Evolutionary conservation across 2,329 filamentous ascomycete genomes (phyloP).

Genomic region (Trichophyton simii): DNA sequence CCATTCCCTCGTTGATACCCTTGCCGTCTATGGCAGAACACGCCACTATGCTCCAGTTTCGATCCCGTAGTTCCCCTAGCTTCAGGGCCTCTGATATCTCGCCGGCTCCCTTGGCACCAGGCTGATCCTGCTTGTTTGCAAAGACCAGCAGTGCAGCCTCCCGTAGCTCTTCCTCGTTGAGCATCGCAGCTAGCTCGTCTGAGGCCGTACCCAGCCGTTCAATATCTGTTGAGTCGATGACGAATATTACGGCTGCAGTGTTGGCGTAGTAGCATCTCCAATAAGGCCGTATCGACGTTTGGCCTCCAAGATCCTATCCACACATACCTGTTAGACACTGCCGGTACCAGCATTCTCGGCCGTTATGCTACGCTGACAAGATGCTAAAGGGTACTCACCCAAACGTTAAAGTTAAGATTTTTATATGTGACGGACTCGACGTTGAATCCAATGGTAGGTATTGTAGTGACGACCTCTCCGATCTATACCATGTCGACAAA

Average conservation of each 20-base stretch:
- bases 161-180: slow-evolving; percentile 91
- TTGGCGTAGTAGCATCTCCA: slow-evolving; percentile 99
- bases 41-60: slow-evolving; percentile 98
- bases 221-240: slow-evolving; percentile 96
- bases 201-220: slow-evolving; percentile 84
- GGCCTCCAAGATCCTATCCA: slow-evolving; percentile 72
- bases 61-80: slow-evolving; percentile 79
- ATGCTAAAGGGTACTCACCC: slow-evolving; percentile 46
- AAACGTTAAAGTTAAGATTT: slow-evolving; percentile 97
- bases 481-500: slow-evolving; percentile 46
- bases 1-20: slow-evolving; percentile 94
- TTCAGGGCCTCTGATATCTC: slow-evolving; percentile 92
- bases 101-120: slow-evolving; percentile 86
- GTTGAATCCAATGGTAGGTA: slow-evolving; percentile 98
- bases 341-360: neutral
- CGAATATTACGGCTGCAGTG: slow-evolving; percentile 95
- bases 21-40: slow-evolving; percentile 93
- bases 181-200: slow-evolving; percentile 86
- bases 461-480: slow-evolving; percentile 96
- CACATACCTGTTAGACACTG: neutral
- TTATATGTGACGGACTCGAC: slow-evolving; percentile 98
- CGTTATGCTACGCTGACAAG: neutral
- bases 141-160: slow-evolving; percentile 89
- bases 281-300: slow-evolving; percentile 97
- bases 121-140: slow-evolving; percentile 98